Conservation (phyloP, 805 yeast genomes). For the Candida mattraensis region DNA sequence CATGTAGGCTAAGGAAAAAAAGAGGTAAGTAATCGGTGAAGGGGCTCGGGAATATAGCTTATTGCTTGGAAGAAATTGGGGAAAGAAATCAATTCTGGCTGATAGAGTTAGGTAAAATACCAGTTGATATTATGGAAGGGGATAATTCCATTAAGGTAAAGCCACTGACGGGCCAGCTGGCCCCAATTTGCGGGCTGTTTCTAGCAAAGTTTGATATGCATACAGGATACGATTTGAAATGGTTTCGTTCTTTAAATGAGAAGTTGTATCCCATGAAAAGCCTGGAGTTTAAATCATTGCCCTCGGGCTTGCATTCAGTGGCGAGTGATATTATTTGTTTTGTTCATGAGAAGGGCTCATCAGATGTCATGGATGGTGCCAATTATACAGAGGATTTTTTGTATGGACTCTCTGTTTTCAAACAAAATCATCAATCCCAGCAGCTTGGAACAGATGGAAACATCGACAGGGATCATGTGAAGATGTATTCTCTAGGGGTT, state of each 20-base stretch:
- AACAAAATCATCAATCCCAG: slow-evolving; percentile 37
- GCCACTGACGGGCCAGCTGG: slow-evolving; percentile 6
- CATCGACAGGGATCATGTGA: slow-evolving; percentile 44
- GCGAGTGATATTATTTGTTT: slow-evolving; percentile 55
- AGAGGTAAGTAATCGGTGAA: no score
- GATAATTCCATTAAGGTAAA: slow-evolving; percentile 1
- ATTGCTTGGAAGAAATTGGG: no score
- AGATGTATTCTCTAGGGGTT: slow-evolving; percentile 66
- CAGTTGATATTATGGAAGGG: slow-evolving; percentile 2
- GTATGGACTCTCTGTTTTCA: slow-evolving; percentile 54
- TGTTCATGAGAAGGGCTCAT: slow-evolving; percentile 32
- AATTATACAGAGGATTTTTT: slow-evolving; percentile 27
- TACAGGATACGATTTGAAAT: slow-evolving; percentile 47
- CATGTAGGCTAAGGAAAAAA: no score
- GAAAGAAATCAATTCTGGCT: not conserved
- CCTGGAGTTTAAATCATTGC: slow-evolving; percentile 63
- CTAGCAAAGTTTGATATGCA: slow-evolving; percentile 53
- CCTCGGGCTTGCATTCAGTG: slow-evolving; percentile 64
- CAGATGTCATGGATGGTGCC: slow-evolving; percentile 13
- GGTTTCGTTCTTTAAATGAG: slow-evolving; percentile 38
- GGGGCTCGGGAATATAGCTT: no score
- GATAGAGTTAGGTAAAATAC: no score
- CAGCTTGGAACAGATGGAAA: slow-evolving; percentile 16
- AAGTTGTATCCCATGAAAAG: slow-evolving; percentile 35
- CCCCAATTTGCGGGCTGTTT: slow-evolving; percentile 44